Evolutionary conservation across 225 moss, liverwort and hornwort genomes (phyloP), one percentile per base, ranked within the genome.

Genomic region (Bryoerythrophyllum caledonicum): DNA sequence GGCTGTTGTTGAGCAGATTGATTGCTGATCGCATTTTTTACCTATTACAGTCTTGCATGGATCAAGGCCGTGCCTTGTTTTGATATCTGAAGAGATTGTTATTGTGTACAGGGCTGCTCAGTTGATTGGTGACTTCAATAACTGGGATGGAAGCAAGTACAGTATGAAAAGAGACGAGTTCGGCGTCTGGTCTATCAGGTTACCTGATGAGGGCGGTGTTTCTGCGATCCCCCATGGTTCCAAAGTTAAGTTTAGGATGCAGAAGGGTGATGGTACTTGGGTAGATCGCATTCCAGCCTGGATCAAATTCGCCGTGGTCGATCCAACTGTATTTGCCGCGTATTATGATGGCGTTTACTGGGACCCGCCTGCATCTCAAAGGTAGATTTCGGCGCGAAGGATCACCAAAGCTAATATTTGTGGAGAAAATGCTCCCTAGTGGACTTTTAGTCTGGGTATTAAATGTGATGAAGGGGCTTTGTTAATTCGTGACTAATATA

Each of bases 121-220:
- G 78, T 87, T 96, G 68, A 89, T 94, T 55, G 96, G 96, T 53
- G 94, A 96, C 55, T 96, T 96, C 78, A 96, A 96, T 75, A 88
- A 86, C 51, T 96, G 96, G 96, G 88, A 91, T 61, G 96, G 96
- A 40, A 76, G 76, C 51, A 79, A 87, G 70, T 86, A 94, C 48
- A 34, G 54, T 9, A 87, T 96, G 94, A 82, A 90, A 65, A 90
- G 87, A 67, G 86, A 96, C 60, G 80, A 96, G 78, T 96, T 96
- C 70, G 96, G 96, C n/a, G 96, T 96, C 48, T 96, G 96, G 96
- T 91, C 87, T 43, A 82, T 96, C 67, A 75, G 73, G 11, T 65
- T 96, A 70, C 80, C 94, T 52, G 96, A 96, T 44, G 79, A 80
- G 28, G 85, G 79, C 75, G 96, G 96, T 15, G 87, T 83, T 55